phyloP scores from a whole-genome alignment of 108 stramenopile species.

The Conticribra guillardii region DNA sequence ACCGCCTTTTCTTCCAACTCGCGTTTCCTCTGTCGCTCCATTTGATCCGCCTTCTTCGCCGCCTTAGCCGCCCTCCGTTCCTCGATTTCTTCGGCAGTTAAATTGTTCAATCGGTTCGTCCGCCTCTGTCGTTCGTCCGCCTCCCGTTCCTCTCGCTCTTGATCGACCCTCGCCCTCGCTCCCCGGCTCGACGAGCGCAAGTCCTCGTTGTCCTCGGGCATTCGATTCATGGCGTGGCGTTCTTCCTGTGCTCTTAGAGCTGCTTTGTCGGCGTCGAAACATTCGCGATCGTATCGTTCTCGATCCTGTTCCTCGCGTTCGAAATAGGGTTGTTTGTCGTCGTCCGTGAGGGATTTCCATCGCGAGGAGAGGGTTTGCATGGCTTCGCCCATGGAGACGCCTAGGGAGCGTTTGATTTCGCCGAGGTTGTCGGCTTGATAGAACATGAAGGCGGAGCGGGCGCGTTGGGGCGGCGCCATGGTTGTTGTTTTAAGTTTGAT shows the following conservation, averaged over 20 bases:
- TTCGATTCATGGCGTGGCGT: slow-evolving; percentile 49
- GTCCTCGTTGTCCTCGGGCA: slow-evolving; percentile 63
- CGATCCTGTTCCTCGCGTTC: slow-evolving; percentile 71
- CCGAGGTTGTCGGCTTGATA: slow-evolving; percentile 75
- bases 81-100: slow-evolving; percentile 54
- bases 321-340: slow-evolving; percentile 51
- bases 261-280: slow-evolving; percentile 67
- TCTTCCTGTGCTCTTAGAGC: slow-evolving; percentile 62
- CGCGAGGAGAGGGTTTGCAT: slow-evolving; percentile 80
- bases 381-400: slow-evolving; percentile 75
- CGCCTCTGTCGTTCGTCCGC: slow-evolving; percentile 4
- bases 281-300: slow-evolving; percentile 72
- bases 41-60: slow-evolving; percentile 58
- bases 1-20: slow-evolving; percentile 68
- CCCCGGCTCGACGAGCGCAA: slow-evolving; percentile 44
- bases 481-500: too few species aligned
- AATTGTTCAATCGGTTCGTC: slow-evolving; percentile 37
- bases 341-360: slow-evolving; percentile 69
- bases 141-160: slow-evolving; percentile 54
- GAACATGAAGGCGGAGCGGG: slow-evolving; percentile 85
- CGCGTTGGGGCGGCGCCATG: slow-evolving; percentile 64
- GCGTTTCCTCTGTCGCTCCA: slow-evolving; percentile 63
- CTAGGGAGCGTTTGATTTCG: slow-evolving; percentile 62
- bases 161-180: slow-evolving; percentile 58
- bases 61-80: slow-evolving; percentile 52